Evolutionary conservation across 352 stramenopile species (phyloP).

Genomic region (Globisporangium middletonii): DNA sequence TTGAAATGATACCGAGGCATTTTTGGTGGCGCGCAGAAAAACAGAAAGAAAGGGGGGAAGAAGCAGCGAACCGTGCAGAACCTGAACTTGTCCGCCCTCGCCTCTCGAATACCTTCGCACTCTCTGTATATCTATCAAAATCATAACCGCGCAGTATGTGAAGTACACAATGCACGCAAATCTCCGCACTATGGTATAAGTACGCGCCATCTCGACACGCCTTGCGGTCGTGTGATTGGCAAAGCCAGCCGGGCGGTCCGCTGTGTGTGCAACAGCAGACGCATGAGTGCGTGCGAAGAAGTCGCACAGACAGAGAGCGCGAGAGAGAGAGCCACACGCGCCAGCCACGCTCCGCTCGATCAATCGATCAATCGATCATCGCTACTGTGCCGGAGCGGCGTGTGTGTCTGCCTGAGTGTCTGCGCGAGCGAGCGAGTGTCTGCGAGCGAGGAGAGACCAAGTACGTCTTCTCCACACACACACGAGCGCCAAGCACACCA

Average conservation of each 20-base stretch:
- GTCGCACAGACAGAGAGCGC: background rate
- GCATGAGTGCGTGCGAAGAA: background rate
- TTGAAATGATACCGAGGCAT: too few relatives aligned
- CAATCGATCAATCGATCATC: too few relatives aligned
- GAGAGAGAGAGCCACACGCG: background rate
- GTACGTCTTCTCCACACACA: background rate
- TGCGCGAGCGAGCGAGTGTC: background rate
- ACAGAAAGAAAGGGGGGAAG: conserved; percentile 10
- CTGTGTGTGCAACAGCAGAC: background rate
- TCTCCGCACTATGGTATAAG: background rate
- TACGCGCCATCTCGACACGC: background rate
- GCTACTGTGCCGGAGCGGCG: too few relatives aligned
- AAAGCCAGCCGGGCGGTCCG: background rate
- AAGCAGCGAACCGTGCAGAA: conserved; percentile 6
- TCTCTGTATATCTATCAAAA: background rate
- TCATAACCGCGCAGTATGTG: background rate
- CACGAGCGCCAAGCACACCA: background rate
- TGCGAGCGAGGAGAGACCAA: background rate
- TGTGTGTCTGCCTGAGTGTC: too few relatives aligned
- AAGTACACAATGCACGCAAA: too few relatives aligned
- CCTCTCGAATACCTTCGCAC: background rate
- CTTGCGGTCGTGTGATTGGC: background rate
- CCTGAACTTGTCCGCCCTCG: background rate
- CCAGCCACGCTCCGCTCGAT: background rate
- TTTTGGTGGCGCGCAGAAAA: conserved; percentile 25